phyloP scores from a whole-genome alignment of 331 rosid genomes.

The Pyracantha coccinea region DNA sequence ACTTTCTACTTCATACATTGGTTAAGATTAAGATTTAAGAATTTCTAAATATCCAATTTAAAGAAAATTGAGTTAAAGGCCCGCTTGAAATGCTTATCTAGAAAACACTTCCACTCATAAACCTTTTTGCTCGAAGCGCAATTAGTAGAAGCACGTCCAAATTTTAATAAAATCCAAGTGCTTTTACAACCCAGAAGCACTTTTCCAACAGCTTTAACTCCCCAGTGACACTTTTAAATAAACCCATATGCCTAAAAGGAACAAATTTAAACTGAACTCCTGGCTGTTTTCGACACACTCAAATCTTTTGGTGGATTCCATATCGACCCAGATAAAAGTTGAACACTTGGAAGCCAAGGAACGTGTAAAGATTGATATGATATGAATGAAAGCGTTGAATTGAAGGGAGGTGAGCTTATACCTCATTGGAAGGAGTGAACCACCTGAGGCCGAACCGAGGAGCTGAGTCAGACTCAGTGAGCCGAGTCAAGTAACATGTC shows the following conservation, averaged over 20 bases:
- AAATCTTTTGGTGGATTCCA: not conserved
- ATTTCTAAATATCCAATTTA: too few species aligned
- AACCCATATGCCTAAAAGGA: not conserved
- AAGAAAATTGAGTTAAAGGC: too few species aligned
- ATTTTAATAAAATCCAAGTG: not conserved
- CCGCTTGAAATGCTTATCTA: too few species aligned
- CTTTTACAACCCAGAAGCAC: not conserved
- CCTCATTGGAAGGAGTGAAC: slow-evolving; percentile 71
- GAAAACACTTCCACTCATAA: too few species aligned
- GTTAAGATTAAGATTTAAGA: too few species aligned
- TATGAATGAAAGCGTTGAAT: not conserved
- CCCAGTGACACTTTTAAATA: not conserved
- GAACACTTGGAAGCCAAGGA: not conserved
- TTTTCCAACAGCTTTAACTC: not conserved
- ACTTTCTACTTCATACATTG: too few species aligned
- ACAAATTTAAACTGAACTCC: not conserved
- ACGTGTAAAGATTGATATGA: not conserved
- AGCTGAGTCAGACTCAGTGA: slow-evolving; percentile 12
- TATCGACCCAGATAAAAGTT: not conserved
- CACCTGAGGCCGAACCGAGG: slow-evolving; percentile 71
- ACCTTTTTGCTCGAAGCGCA: not conserved
- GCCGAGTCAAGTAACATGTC: slow-evolving; percentile 45
- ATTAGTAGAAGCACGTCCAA: not conserved
- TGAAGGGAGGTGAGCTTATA: not conserved
- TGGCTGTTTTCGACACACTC: not conserved